phyloP scores from a whole-genome alignment of 2,329 filamentous ascomycete genomes.

The Aspergillus ochraceus region DNA sequence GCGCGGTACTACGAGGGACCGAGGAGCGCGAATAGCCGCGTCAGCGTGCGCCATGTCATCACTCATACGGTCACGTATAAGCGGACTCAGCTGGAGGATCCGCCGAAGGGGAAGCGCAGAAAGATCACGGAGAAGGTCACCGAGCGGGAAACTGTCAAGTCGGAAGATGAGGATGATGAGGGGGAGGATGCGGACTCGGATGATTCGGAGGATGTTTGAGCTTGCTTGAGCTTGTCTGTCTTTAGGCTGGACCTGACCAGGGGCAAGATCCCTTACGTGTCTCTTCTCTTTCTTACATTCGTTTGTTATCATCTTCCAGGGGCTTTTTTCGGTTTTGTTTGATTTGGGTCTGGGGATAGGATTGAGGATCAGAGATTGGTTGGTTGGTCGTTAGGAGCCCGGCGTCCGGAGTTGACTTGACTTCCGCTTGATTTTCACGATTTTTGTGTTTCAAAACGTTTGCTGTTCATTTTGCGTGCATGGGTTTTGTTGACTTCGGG shows the following conservation, averaged over 20 bases:
- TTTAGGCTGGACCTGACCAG: too few species aligned
- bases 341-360: neutral
- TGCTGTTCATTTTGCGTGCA: neutral
- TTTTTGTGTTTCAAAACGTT: neutral
- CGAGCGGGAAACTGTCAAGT: neutral
- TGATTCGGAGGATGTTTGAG: neutral
- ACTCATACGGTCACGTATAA: conserved; percentile 95
- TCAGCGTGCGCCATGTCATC: conserved; percentile 81
- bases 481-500: neutral
- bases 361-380: neutral
- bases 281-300: neutral
- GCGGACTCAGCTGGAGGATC: conserved; percentile 71
- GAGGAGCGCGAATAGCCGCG: conserved; percentile 60
- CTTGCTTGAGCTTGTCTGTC: neutral
- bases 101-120: conserved; percentile 89
- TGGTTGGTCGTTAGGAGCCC: conserved; percentile 1
- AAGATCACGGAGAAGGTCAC: conserved; percentile 48
- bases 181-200: conserved; percentile 2
- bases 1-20: conserved; percentile 61
- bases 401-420: conserved; percentile 5
- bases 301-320: neutral
- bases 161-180: neutral
- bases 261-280: neutral
- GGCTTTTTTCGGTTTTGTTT: too few species aligned
- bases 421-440: neutral